Percentiles rank a stretch among this genome's conserved stretches.
phyloP scores from a whole-genome alignment of 2,329 filamentous ascomycete species.

The Chaetoscypha palmicola region DNA sequence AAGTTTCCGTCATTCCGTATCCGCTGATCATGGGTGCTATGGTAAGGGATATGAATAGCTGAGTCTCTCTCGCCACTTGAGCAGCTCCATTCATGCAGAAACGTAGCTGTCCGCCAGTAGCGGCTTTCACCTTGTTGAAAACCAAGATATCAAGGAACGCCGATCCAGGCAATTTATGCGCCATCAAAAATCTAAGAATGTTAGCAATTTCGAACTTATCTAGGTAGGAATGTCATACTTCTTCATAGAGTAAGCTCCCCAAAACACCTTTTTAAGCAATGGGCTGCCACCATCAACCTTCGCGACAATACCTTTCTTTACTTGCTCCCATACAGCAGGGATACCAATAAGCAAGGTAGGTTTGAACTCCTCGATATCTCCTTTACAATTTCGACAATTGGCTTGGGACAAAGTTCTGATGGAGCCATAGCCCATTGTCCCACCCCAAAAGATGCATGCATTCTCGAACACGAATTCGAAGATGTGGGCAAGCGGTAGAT shows the following conservation, averaged over 20 bases:
- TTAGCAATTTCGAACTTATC: constrained; percentile 30
- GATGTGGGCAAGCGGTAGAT: constrained; percentile 88
- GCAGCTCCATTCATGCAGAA: constrained; percentile 92
- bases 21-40: constrained; percentile 88
- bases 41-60: constrained; percentile 81
- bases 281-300: constrained; percentile 65
- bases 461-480: constrained; percentile 94
- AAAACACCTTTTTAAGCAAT: constrained; percentile 69
- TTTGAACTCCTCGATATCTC: constrained; percentile 84
- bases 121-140: constrained; percentile 81
- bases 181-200: constrained; percentile 40
- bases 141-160: constrained; percentile 70
- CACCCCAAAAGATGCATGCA: constrained; percentile 77
- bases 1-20: constrained; percentile 90
- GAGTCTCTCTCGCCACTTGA: constrained; percentile 76
- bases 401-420: constrained; percentile 77
- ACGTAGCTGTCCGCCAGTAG: constrained; percentile 78
- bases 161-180: constrained; percentile 53
- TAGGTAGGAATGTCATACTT: constrained; percentile 41
- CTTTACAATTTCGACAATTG: constrained; percentile 79
- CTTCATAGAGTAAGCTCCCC: constrained; percentile 53
- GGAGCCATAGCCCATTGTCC: constrained; percentile 85
- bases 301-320: constrained; percentile 82
- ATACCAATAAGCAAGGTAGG: constrained; percentile 88
- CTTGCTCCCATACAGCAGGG: constrained; percentile 90